These are phyloP conservation scores for Linnemannia schmuckeri DNA, from an alignment of 192 early-diverging fungal species.

Conservation along the genomic window DNA sequence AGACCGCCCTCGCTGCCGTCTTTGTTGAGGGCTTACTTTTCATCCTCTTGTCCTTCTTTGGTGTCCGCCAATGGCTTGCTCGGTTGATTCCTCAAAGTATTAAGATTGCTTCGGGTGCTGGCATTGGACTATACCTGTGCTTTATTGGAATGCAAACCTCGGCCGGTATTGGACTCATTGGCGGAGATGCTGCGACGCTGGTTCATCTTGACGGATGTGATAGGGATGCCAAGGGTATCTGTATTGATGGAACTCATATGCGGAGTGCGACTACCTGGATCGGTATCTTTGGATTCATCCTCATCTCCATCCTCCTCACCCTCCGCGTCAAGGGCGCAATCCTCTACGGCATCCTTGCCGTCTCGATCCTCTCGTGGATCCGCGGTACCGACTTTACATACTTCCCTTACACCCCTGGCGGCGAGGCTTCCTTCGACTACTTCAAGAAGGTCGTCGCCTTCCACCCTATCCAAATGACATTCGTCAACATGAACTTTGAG, in stretches of 20 bases:
- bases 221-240: constrained; percentile 68
- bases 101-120: constrained; percentile 78
- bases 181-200: constrained; percentile 69
- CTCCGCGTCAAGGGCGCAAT: constrained; percentile 78
- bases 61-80: constrained; percentile 82
- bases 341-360: constrained; percentile 74
- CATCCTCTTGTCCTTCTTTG: constrained; percentile 77
- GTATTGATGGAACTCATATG: constrained; percentile 68
- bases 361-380: constrained; percentile 81
- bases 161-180: constrained; percentile 83
- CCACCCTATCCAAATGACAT: constrained; percentile 67
- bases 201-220: constrained; percentile 75
- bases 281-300: constrained; percentile 78
- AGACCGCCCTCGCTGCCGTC: constrained; percentile 79
- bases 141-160: constrained; percentile 86
- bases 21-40: constrained; percentile 87
- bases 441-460: constrained; percentile 77
- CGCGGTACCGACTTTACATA: constrained; percentile 75
- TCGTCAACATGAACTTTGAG: constrained; percentile 73
- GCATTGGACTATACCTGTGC: constrained; percentile 81
- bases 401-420: constrained; percentile 74
- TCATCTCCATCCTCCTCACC: constrained; percentile 71
- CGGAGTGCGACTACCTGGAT: constrained; percentile 73
- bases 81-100: constrained; percentile 75
- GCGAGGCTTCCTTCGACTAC: constrained; percentile 72